Conservation (phyloP, 192 early-diverging fungal genomes). For the Rhizophagus clarus region DNA sequence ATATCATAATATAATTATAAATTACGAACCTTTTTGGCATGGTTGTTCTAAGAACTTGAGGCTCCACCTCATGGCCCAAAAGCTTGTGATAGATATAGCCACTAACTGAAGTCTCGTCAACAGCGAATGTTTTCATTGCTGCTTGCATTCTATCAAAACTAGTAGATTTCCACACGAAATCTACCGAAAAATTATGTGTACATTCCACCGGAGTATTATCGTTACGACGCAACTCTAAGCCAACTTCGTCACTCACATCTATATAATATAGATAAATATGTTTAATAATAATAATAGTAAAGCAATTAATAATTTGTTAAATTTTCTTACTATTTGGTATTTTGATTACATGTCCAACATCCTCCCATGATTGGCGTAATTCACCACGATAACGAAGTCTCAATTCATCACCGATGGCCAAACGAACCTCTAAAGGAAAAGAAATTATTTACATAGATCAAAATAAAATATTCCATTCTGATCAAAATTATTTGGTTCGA, state of each 20-base stretch:
- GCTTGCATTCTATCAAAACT: slow-evolving; percentile 97
- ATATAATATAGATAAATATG: slow-evolving; percentile 32
- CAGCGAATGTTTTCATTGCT: slow-evolving; percentile 96
- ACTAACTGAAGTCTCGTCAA: slow-evolving; percentile 91
- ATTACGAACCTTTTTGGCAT: slow-evolving; percentile 71
- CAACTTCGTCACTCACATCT: slow-evolving; percentile 93
- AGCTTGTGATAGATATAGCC: slow-evolving; percentile 95
- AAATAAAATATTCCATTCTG: not conserved
- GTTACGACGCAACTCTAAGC: slow-evolving; percentile 76
- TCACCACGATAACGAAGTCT: slow-evolving; percentile 86
- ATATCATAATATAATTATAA: not conserved
- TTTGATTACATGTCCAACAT: slow-evolving; percentile 91
- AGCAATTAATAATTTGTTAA: not conserved
- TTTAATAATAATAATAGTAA: not conserved
- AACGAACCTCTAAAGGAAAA: slow-evolving; percentile 66
- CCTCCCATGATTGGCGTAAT: slow-evolving; percentile 83
- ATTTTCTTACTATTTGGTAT: slow-evolving; percentile 82
- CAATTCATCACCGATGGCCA: slow-evolving; percentile 96
- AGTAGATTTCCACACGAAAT: slow-evolving; percentile 99
- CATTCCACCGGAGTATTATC: slow-evolving; percentile 76
- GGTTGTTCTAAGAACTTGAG: slow-evolving; percentile 75
- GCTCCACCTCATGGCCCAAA: slow-evolving; percentile 93
- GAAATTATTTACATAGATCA: not conserved
- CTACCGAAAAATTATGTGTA: slow-evolving; percentile 90
- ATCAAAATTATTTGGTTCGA: slow-evolving; percentile 8